Conservation (phyloP, 208 protist species). For the Trypanosoma grayi region DNA sequence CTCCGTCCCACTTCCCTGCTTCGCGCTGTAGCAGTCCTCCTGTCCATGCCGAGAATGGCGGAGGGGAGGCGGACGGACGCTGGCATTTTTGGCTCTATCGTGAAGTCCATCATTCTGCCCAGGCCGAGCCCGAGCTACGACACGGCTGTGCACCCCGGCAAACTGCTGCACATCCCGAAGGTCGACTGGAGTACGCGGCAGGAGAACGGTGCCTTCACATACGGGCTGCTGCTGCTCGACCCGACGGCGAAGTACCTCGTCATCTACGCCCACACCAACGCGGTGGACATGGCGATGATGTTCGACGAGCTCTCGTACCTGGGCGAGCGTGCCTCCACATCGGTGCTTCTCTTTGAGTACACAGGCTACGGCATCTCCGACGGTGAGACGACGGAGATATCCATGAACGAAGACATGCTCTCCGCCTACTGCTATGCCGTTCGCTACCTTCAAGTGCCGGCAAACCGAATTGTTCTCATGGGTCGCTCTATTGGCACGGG, state of each 20-base stretch:
- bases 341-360: constrained; percentile 79
- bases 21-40: no score
- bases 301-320: constrained; percentile 69
- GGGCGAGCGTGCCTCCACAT: constrained; percentile 43
- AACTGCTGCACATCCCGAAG: constrained; percentile 59
- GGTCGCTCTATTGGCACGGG: constrained; percentile 81
- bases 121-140: constrained; percentile 64
- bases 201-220: constrained; percentile 63
- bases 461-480: constrained; percentile 62
- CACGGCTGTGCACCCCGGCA: constrained; percentile 36
- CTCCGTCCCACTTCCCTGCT: constrained; percentile 2
- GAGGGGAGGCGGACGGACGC: constrained; percentile 19
- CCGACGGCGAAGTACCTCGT: constrained; percentile 55
- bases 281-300: constrained; percentile 79
- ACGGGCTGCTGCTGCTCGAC: constrained; percentile 50
- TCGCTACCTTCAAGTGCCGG: constrained; percentile 47
- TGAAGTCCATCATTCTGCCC: constrained; percentile 75
- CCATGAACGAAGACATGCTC: constrained; percentile 59
- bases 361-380: constrained; percentile 73
- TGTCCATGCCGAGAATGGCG: background rate
- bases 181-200: constrained; percentile 42
- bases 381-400: constrained; percentile 49
- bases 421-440: constrained; percentile 68
- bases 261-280: constrained; percentile 85
- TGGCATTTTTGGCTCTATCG: constrained; percentile 56